These are phyloP conservation scores for Vigna reflexopilosa DNA, from an alignment of 306 rosid species.

Conservation along the genomic window DNA sequence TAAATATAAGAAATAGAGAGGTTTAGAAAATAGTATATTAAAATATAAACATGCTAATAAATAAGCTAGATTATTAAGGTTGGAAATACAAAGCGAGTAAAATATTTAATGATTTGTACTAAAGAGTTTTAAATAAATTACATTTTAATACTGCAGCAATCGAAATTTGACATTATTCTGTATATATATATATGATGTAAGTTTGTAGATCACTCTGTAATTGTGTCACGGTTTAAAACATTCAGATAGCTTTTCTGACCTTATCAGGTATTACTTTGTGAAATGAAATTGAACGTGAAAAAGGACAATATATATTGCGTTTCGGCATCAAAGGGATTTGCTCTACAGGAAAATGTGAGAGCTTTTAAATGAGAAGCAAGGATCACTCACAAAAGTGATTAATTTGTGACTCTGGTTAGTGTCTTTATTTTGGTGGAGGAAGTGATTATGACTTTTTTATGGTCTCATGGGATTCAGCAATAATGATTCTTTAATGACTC, in stretches of 20 bases:
- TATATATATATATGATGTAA: slow-evolving; percentile 18
- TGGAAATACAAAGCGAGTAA: too few species aligned
- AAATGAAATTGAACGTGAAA: slow-evolving; percentile 16
- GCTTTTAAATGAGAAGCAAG: slow-evolving; percentile 25
- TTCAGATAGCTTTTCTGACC: not conserved
- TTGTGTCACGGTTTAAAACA: not conserved
- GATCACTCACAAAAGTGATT: slow-evolving; percentile 26
- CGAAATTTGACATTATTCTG: slow-evolving; percentile 7
- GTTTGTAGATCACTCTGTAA: slow-evolving; percentile 1
- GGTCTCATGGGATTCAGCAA: slow-evolving; percentile 40
- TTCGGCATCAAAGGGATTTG: slow-evolving; percentile 42
- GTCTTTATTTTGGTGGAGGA: slow-evolving; percentile 47
- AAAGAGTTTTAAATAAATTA: too few species aligned
- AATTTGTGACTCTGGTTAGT: slow-evolving; percentile 16
- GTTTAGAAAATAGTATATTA: too few species aligned
- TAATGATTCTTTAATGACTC: slow-evolving; percentile 45
- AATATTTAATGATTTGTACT: too few species aligned
- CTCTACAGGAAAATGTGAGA: not conserved
- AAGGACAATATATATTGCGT: slow-evolving; percentile 21
- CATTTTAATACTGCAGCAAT: not conserved
- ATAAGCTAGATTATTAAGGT: too few species aligned
- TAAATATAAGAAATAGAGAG: too few species aligned
- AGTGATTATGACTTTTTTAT: slow-evolving; percentile 50
- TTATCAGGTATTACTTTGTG: slow-evolving; percentile 1
- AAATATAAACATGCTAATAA: too few species aligned